phyloP scores from a whole-genome alignment of 2,329 filamentous ascomycete species.

The Thyridium curvatum region DNA sequence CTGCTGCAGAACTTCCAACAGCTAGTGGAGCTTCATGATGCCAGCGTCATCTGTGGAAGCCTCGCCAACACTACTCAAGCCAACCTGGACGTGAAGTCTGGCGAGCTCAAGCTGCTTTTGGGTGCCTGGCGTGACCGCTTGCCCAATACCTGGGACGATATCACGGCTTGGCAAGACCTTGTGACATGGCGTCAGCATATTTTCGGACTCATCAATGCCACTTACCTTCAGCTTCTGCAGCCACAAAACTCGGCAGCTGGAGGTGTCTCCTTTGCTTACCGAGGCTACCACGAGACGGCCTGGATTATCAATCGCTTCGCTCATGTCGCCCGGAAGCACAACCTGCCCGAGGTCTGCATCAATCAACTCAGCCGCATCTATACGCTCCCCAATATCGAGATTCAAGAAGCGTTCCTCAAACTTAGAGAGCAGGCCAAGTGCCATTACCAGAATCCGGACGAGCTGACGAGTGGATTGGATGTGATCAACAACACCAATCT shows the following conservation, averaged over 20 bases:
- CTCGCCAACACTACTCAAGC: conserved; percentile 74
- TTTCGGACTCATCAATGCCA: conserved; percentile 93
- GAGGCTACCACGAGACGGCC: conserved; percentile 95
- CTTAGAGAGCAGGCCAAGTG: conserved; percentile 97
- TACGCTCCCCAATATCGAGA: conserved; percentile 97
- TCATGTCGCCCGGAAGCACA: conserved; percentile 95
- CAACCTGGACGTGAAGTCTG: conserved; percentile 90
- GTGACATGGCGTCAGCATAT: conserved; percentile 99
- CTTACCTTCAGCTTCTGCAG: conserved; percentile 81
- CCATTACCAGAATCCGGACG: conserved; percentile 92
- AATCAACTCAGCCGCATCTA: conserved; percentile 96
- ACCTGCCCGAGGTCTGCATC: conserved; percentile 94
- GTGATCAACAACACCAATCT: conserved; percentile 99
- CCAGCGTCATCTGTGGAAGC: conserved; percentile 91
- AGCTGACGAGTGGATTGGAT: conserved; percentile 87
- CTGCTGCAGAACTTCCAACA: conserved; percentile 97
- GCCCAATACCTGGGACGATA: conserved; percentile 98
- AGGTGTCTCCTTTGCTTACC: conserved; percentile 90
- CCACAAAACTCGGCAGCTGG: conserved; percentile 74
- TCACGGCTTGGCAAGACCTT: conserved; percentile 97
- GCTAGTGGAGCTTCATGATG: conserved; percentile 93
- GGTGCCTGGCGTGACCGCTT: conserved; percentile 93
- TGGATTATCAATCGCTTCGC: conserved; percentile 99
- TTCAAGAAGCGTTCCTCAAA: conserved; percentile 98
- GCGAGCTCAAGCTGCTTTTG: conserved; percentile 88